Base-by-base conservation (phyloP, 1,284 basidiomycete species). In the Austroboletus niveus region DNA sequence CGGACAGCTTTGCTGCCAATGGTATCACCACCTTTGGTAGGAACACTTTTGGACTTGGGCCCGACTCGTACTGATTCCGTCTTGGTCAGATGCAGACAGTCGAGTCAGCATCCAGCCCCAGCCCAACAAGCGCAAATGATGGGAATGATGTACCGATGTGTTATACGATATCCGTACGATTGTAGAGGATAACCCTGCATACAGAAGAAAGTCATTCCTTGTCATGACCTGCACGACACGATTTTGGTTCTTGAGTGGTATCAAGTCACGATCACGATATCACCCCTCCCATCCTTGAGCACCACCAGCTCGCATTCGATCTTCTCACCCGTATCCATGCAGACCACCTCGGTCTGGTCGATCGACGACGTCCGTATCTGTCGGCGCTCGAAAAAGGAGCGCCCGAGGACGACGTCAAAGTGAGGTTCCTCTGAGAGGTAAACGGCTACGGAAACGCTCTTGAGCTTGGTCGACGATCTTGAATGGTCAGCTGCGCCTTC, bases 321-420 rank as follows among this genome's bases (percentile, higher is more conserved):
- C 63, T 85, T 87, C 75, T 99, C 96, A n/a, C 92, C 92, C 2
- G 88, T 94, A 70, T 98, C 96, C 75, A 94, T 82, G 66, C 96
- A 98, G 2, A 92, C 83, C 29, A 99, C 87, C 60, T 89, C 87
- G 12, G 96, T 98, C 50, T 87, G 87, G 69, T 99, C 96, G 36
- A 88, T 74, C 0, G 86, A 76, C 63, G 90, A 90, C 24, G 83
- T 85, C 69, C 86, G 86, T 59, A 99, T 84, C 60, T 89, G 87
- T 61, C 96, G 81, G 65, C 85, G 85, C 72, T 99, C 97, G 71
- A 95, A 89, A 75, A 98, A 99, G 31, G 90, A 87, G 40, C 96
- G 81, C 4, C 96, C 96, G 3, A 99, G 80, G 20, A 98, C 91
- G 45, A 98, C 92, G 61, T 98, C 95, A 72, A 99, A 99, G 69